phyloP scores from a whole-genome alignment of 768 basidiomycete species.

The Lanmaoa pseudosensibilis region DNA sequence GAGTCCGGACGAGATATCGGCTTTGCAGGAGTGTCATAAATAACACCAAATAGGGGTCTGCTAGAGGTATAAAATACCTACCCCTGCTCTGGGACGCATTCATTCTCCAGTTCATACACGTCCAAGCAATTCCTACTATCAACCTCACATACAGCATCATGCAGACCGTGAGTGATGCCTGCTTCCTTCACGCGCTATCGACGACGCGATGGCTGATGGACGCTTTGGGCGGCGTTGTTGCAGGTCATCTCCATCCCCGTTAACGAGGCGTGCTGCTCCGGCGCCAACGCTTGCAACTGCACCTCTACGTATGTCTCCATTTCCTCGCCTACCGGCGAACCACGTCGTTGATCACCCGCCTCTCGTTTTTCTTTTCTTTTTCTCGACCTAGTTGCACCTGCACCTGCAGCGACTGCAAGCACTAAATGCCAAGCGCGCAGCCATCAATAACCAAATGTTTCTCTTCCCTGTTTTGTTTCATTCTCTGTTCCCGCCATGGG shows the following conservation, averaged over 20 bases:
- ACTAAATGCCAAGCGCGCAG: background rate
- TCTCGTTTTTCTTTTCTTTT: no score
- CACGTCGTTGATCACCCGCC: background rate
- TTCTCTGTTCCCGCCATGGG: background rate
- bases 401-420: slow-evolving; percentile 19
- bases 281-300: slow-evolving; percentile 3
- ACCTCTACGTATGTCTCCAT: background rate
- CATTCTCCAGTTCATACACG: background rate
- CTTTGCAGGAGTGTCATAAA: background rate
- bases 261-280: slow-evolving; percentile 17
- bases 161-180: slow-evolving; percentile 19
- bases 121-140: background rate
- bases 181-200: background rate
- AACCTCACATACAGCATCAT: background rate
- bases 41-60: slow-evolving; percentile 1
- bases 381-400: slow-evolving; percentile 8
- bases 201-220: background rate
- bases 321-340: background rate
- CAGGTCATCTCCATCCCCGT: slow-evolving; percentile 8
- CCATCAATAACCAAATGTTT: background rate
- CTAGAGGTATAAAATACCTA: slow-evolving; percentile 2
- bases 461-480: no score
- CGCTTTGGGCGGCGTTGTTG: background rate
- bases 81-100: background rate
- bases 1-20: background rate